Percentiles rank a stretch among this genome's conserved stretches.
Conservation (phyloP, 352 stramenopile genomes). For the Globisporangium echinulatum region DNA sequence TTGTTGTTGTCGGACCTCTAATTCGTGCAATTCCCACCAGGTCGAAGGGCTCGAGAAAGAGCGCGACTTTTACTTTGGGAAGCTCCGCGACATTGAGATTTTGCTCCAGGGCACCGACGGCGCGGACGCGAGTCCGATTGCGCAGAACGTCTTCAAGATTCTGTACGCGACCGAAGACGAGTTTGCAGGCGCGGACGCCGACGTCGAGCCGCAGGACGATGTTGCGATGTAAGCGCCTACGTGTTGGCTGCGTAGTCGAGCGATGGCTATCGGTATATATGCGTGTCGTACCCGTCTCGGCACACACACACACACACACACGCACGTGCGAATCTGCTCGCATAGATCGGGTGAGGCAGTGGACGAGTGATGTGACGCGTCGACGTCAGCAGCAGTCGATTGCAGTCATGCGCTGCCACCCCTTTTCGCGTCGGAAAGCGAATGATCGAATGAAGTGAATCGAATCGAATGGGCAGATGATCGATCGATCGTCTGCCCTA, state of each 20-base stretch:
- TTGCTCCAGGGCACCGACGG: conserved; percentile 85
- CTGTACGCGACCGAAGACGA: conserved; percentile 78
- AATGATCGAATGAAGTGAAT: too few species aligned
- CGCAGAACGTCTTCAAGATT: conserved; percentile 79
- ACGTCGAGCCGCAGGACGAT: conserved; percentile 44
- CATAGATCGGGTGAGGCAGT: too few species aligned
- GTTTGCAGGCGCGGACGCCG: conserved; percentile 23
- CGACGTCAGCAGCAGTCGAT: too few species aligned
- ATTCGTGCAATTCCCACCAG: conserved; percentile 14
- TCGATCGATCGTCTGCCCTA: too few species aligned
- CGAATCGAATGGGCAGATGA: too few species aligned
- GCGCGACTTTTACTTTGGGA: conserved; percentile 99
- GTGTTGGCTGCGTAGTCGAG: too few species aligned
- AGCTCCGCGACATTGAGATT: conserved; percentile 97
- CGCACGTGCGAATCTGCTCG: too few species aligned
- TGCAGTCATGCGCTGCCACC: too few species aligned
- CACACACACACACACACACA: too few species aligned
- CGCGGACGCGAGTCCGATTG: conserved; percentile 45
- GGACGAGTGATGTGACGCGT: too few species aligned
- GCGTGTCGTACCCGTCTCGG: background rate
- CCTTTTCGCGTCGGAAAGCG: too few species aligned
- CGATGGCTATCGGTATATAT: background rate
- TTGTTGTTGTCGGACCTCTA: background rate
- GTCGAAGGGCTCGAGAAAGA: conserved; percentile 91
- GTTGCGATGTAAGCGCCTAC: conserved; percentile 26